Conservation (phyloP, 257 asterid species). For the Ilex aquifolium region DNA sequence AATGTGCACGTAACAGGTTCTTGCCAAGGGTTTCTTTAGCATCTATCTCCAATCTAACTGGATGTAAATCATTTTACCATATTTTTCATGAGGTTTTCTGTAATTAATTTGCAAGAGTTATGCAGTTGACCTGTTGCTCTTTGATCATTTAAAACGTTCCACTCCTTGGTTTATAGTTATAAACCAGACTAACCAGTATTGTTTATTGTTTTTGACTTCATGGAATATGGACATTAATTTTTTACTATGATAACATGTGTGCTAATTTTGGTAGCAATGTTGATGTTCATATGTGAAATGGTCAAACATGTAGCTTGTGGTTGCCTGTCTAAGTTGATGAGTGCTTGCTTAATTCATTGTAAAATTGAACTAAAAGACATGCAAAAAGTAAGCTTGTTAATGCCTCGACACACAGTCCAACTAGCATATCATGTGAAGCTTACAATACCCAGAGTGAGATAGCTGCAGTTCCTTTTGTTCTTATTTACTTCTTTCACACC, state of each 20-base stretch:
- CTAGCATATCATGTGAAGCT: background rate
- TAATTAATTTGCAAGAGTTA: background rate
- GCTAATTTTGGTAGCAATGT: background rate
- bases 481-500: slow-evolving; percentile 22
- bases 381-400: background rate
- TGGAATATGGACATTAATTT: background rate
- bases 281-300: no score
- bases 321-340: background rate
- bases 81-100: no score
- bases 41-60: background rate
- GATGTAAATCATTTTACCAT: background rate
- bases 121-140: background rate
- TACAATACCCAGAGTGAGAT: background rate
- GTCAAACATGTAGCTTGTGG: background rate
- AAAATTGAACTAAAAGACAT: background rate
- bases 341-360: background rate
- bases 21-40: no score
- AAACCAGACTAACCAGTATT: background rate
- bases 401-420: background rate
- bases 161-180: background rate
- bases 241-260: background rate
- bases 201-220: background rate
- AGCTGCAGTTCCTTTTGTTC: slow-evolving; percentile 7
- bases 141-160: background rate
- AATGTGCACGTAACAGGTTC: no score